phyloP scores from a whole-genome alignment of 192 early-diverging fungal genomes.

The Coemansia sp. region DNA sequence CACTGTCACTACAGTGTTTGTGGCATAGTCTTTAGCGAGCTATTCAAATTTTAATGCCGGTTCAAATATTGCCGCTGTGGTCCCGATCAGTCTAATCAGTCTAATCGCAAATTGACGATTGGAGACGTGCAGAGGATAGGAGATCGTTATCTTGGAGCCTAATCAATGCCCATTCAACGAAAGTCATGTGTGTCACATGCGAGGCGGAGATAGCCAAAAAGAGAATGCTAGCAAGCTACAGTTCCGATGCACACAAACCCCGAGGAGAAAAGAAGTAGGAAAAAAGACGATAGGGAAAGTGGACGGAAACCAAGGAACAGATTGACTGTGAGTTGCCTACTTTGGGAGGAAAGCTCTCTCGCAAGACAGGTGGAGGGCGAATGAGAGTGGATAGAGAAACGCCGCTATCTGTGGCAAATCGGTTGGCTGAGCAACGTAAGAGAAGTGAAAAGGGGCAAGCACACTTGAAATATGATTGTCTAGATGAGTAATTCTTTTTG shows the following conservation, averaged over 20 bases:
- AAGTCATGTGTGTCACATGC: neutral
- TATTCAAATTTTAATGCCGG: neutral
- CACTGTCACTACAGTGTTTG: neutral
- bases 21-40: neutral
- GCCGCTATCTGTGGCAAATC: neutral
- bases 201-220: neutral
- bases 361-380: neutral
- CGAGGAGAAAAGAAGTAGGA: neutral
- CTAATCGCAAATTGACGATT: neutral
- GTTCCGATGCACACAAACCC: neutral
- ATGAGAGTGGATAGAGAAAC: neutral
- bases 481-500: neutral
- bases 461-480: neutral
- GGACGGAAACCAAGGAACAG: neutral
- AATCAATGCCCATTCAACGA: neutral
- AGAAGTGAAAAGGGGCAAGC: neutral
- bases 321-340: conserved; percentile 3
- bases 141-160: neutral
- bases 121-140: neutral
- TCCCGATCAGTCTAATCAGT: neutral
- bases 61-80: neutral
- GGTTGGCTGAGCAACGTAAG: neutral
- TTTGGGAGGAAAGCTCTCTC: neutral
- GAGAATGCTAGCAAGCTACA: neutral
- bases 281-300: neutral